These are phyloP conservation scores for Aspergillus sp. DNA, from an alignment of 2,329 filamentous ascomycete species.

Conservation along the genomic window DNA sequence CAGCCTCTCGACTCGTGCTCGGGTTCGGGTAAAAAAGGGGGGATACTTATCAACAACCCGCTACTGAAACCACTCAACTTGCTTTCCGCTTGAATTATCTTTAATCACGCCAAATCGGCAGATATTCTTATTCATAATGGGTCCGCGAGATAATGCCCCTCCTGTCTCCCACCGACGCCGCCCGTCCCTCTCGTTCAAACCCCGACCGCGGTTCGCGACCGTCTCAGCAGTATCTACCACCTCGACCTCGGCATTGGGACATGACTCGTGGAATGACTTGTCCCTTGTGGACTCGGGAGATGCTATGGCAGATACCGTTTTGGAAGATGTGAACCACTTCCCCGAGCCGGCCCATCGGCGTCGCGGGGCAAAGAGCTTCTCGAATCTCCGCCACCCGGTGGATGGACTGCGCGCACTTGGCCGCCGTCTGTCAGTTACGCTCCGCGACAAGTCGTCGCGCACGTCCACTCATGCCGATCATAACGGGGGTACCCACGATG, in stretches of 20 bases:
- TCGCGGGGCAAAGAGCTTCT: conserved; percentile 43
- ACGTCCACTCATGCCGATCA: conserved; percentile 22
- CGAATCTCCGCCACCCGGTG: conserved; percentile 42
- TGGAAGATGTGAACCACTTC: conserved; percentile 36
- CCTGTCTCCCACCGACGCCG: conserved; percentile 32
- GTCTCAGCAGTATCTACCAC: conserved; percentile 23
- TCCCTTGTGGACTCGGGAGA: conserved; percentile 24
- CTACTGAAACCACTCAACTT: background rate
- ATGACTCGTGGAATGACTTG: conserved; percentile 26
- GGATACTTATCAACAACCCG: conserved; percentile 6
- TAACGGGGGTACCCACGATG: conserved; percentile 12
- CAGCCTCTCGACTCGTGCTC: conserved; percentile 12
- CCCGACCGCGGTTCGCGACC: conserved; percentile 40
- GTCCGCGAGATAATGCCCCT: conserved; percentile 30
- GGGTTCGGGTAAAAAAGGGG: conserved; percentile 6
- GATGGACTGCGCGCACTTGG: conserved; percentile 42
- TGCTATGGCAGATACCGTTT: conserved; percentile 24
- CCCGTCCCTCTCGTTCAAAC: conserved; percentile 39
- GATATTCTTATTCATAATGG: conserved; percentile 24
- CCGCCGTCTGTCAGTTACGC: conserved; percentile 41
- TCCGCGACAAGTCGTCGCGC: conserved; percentile 39
- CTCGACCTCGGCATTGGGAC: conserved; percentile 10
- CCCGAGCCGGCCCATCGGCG: conserved; percentile 32
- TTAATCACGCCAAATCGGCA: conserved; percentile 1
- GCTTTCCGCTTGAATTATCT: conserved; percentile 11